Evolutionary conservation across 139 green algal genomes (phyloP), one percentile per base, ranked within the genome.

Genomic region (Tetraselmis chui): DNA sequence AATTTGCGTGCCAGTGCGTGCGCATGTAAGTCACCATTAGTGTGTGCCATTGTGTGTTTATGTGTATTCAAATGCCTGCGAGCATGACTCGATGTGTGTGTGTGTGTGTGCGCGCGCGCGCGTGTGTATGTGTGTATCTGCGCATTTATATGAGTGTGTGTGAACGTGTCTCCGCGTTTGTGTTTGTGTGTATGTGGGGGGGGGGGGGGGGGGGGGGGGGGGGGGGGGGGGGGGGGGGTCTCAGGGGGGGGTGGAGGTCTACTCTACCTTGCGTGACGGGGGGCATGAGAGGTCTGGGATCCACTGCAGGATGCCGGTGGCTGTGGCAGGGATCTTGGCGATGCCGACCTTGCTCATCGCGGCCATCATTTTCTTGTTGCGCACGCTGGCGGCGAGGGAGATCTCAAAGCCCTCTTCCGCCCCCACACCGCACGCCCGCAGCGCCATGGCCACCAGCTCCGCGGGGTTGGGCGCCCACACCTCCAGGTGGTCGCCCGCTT

Each of bases 401-500:
- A 29, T 23, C 27, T 58, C 76, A 29, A 23, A 67, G 76, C 27
- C 27, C 25, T 30, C 76, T 23, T 11, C 59, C 59, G 11, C 82
- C 25, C 24, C 76, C 24, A 86, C 26, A 29, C 83, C 83, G 28
- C 82, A 78, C 23, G 30, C 31, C 31, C 31, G 31, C 28, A 86
- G 77, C 24, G 83, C 78, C 0, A 28, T 2, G 2, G 28, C 78
- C 30, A 86, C 83, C 59, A 83, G 78, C 1, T 67, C 59, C 27
- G 27, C 22, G 27, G 59, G 29, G 58, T 86, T 86, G 83, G n/a
- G 28, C 28, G 78, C 29, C 74, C 79, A 27, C 28, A 86, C 77
- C 78, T 86, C 83, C 1, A 86, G 74, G 83, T 86, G 83, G 67
- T 86, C 83, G 1, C 83, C 83, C 1, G 83, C 78, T 0, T 2